Conservation (phyloP, 2,329 filamentous ascomycete genomes). For the Curvularia sp. region DNA sequence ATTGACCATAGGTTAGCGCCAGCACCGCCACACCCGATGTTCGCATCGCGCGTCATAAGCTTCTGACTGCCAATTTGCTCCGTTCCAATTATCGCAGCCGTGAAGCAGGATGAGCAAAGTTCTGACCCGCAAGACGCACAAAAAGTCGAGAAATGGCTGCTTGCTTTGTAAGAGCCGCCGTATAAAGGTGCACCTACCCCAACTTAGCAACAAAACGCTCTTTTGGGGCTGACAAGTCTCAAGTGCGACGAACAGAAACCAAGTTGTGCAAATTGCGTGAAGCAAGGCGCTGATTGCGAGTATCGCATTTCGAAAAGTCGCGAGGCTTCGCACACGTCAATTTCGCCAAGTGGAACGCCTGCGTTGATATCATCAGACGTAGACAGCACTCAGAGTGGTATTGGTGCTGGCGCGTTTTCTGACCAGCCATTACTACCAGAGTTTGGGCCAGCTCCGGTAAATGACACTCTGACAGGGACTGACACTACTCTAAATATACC, state of each 20-base stretch:
- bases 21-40: neutral
- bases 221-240: slow-evolving; percentile 17
- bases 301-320: slow-evolving; percentile 29
- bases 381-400: slow-evolving; percentile 16
- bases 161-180: slow-evolving; percentile 40
- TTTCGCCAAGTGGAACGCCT: slow-evolving; percentile 17
- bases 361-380: slow-evolving; percentile 27
- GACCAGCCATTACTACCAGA: too few species aligned
- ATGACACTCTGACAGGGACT: too few species aligned
- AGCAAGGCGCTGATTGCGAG: slow-evolving; percentile 40
- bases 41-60: slow-evolving; percentile 11
- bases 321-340: slow-evolving; percentile 25
- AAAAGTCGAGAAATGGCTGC: slow-evolving; percentile 41
- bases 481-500: slow-evolving; percentile 24
- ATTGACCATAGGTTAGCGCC: slow-evolving; percentile 12
- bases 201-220: slow-evolving; percentile 1
- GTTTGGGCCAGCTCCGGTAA: too few species aligned
- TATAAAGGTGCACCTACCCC: slow-evolving; percentile 33
- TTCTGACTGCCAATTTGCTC: slow-evolving; percentile 6
- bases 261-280: slow-evolving; percentile 41
- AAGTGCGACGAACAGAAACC: slow-evolving; percentile 45
- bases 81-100: slow-evolving; percentile 2
- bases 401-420: neutral
- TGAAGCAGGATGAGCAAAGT: slow-evolving; percentile 30
- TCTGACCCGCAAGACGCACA: slow-evolving; percentile 40